These are phyloP conservation scores for Lasiosphaeria ovina DNA, from an alignment of 495 filamentous ascomycete species.

Conservation along the genomic window DNA sequence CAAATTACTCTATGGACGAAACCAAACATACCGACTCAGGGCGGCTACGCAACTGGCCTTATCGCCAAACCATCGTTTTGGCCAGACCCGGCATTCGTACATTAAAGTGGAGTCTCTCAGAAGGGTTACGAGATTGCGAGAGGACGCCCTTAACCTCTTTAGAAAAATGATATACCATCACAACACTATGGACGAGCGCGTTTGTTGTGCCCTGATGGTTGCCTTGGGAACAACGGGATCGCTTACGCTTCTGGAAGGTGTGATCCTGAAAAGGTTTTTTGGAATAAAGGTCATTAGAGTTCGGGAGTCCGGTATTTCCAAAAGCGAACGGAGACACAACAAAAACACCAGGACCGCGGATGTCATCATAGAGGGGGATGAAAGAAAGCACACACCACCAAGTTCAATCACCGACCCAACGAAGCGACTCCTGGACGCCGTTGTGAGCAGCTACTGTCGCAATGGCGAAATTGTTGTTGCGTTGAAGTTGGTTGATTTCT, in stretches of 20 bases:
- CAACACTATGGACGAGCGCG: constrained; percentile 33
- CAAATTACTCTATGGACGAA: background rate
- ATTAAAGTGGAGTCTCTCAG: constrained; percentile 27
- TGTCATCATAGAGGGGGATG: too few relatives aligned
- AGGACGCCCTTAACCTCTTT: constrained; percentile 15
- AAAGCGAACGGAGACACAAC: too few relatives aligned
- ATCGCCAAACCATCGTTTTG: constrained; percentile 16
- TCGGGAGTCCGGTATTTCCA: too few relatives aligned
- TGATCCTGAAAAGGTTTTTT: constrained; percentile 26
- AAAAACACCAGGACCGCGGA: too few relatives aligned
- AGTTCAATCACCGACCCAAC: constrained; percentile 27
- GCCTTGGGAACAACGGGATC: constrained; percentile 30
- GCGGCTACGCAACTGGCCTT: too few relatives aligned
- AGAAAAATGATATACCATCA: constrained; percentile 8
- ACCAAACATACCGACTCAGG: too few relatives aligned
- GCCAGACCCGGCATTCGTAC: constrained; percentile 26
- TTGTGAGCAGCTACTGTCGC: constrained; percentile 36
- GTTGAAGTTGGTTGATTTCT: constrained; percentile 28
- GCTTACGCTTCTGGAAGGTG: constrained; percentile 11
- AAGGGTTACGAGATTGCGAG: constrained; percentile 23
- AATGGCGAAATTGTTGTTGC: constrained; percentile 33
- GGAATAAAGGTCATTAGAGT: constrained; percentile 11
- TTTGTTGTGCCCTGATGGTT: constrained; percentile 31
- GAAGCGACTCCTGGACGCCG: constrained; percentile 28
- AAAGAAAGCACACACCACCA: background rate